These are phyloP conservation scores for Colletotrichum orchidophilum DNA, from an alignment of 2,329 filamentous ascomycete species.

Conservation along the genomic window DNA sequence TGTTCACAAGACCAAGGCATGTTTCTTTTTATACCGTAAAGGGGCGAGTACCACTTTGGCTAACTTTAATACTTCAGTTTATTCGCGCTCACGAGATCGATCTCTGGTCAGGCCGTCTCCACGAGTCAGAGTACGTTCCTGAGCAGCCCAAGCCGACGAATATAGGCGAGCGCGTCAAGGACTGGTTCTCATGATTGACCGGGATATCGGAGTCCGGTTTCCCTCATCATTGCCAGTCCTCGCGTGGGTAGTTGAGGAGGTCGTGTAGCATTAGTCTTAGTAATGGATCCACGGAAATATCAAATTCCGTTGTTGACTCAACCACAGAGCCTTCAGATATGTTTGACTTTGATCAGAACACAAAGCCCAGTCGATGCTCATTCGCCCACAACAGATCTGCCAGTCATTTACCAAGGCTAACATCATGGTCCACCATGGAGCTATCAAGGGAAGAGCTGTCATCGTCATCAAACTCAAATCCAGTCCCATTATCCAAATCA, in stretches of 20 bases:
- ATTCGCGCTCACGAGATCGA: conserved; percentile 38
- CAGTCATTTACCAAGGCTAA: not conserved
- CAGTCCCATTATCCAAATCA: not conserved
- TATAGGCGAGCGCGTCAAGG: conserved; percentile 20
- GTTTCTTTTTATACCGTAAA: not conserved
- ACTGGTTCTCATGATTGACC: conserved; percentile 25
- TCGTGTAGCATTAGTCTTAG: not conserved
- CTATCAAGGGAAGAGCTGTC: not conserved
- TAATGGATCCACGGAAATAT: not conserved
- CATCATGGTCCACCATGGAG: no score
- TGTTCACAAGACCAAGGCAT: conserved; percentile 25
- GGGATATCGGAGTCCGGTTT: not conserved
- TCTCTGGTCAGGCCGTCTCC: conserved; percentile 39
- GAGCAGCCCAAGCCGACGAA: conserved; percentile 23
- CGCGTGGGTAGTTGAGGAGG: no score
- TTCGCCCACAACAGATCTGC: not conserved
- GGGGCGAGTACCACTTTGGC: not conserved
- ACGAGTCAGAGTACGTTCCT: conserved; percentile 25
- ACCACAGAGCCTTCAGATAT: not conserved
- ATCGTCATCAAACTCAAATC: not conserved
- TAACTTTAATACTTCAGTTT: conserved; percentile 32
- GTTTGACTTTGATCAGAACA: not conserved
- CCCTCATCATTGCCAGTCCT: not conserved
- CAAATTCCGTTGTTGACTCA: not conserved
- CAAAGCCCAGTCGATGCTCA: not conserved